A percentile compares a stretch with the other conserved stretches of the same genome.
phyloP scores from a whole-genome alignment of 352 stramenopile genomes.

The Globisporangium heterothallicum region DNA sequence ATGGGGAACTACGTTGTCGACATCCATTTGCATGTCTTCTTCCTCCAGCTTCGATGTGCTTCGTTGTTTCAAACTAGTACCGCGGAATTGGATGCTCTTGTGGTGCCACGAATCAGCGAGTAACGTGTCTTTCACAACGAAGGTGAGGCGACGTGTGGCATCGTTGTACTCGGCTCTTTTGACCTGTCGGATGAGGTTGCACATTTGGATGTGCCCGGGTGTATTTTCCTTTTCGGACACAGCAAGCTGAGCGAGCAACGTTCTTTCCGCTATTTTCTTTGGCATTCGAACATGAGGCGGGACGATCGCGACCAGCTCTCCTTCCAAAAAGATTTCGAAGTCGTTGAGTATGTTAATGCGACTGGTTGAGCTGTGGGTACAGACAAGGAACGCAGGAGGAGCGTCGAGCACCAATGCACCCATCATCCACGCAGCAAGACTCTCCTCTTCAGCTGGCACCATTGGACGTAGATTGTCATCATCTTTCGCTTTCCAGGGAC shows the following conservation, averaged over 20 bases:
- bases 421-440: background rate
- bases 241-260: background rate
- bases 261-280: background rate
- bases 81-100: background rate
- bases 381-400: background rate
- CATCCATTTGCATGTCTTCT: background rate
- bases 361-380: background rate
- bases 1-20: background rate
- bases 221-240: background rate
- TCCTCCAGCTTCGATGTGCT: background rate
- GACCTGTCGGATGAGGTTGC: background rate
- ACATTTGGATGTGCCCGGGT: background rate
- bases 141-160: background rate
- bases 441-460: background rate
- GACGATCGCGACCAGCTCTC: background rate
- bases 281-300: background rate
- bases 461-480: background rate
- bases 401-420: background rate
- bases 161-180: background rate
- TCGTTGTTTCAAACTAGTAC: background rate
- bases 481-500: background rate
- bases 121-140: background rate
- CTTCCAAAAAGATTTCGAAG: background rate
- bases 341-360: background rate
- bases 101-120: background rate